These are phyloP conservation scores for Trametes versicolor DNA, from an alignment of 1,284 basidiomycete genomes.

Conservation along the genomic window DNA sequence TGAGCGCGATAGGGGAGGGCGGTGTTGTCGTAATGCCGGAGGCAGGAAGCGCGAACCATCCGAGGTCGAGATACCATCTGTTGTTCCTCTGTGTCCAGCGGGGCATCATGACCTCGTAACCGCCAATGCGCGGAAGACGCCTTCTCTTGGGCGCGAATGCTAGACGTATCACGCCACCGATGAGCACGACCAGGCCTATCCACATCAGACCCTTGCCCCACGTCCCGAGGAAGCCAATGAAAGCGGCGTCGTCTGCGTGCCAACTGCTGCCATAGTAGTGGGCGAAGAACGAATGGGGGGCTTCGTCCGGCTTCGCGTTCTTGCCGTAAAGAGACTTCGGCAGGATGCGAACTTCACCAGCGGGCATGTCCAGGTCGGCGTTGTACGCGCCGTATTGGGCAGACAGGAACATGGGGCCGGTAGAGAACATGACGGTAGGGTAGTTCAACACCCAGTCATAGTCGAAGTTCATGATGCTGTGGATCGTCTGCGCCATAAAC, in stretches of 20 bases:
- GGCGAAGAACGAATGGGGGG: constrained; percentile 92
- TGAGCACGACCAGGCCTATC: constrained; percentile 76
- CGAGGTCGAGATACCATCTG: constrained; percentile 76
- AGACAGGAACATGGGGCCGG: constrained; percentile 94
- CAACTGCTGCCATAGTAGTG: constrained; percentile 98
- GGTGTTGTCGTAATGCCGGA: constrained; percentile 59
- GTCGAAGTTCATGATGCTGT: constrained; percentile 93
- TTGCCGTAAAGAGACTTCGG: constrained; percentile 97
- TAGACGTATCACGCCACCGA: constrained; percentile 74
- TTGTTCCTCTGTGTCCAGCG: constrained; percentile 74
- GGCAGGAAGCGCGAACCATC: constrained; percentile 62
- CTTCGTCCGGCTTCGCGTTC: constrained; percentile 87
- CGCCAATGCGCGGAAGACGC: constrained; percentile 68
- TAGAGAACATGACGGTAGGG: constrained; percentile 99
- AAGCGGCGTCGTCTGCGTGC: constrained; percentile 94
- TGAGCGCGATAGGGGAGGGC: constrained; percentile 55
- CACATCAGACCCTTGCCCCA: constrained; percentile 92
- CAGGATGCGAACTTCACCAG: constrained; percentile 84
- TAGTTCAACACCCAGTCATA: constrained; percentile 95
- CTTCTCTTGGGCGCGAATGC: constrained; percentile 57
- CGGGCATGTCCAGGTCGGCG: constrained; percentile 62
- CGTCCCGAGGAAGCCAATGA: constrained; percentile 88
- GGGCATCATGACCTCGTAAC: constrained; percentile 81
- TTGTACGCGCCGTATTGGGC: constrained; percentile 88
- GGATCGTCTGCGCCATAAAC: constrained; percentile 93